Percentiles rank a stretch among this genome's conserved stretches.
phyloP scores from a whole-genome alignment of 306 rosid species.

The Sicyos baderoa region DNA sequence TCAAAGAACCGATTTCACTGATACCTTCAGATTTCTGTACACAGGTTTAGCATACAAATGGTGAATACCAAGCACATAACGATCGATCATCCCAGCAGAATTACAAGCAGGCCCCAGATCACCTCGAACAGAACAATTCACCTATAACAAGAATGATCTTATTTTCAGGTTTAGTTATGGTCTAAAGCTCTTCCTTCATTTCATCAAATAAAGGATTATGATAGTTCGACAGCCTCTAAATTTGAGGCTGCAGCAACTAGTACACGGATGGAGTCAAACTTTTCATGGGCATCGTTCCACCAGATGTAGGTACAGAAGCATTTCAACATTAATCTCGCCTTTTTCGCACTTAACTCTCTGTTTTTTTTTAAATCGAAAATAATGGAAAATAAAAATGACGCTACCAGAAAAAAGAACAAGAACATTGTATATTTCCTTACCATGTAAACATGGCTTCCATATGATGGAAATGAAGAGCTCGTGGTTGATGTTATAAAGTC shows the following conservation, averaged over 20 bases:
- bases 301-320: not conserved
- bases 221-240: not conserved
- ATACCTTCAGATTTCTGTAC: constrained; percentile 77
- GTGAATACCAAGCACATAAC: constrained; percentile 57
- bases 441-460: constrained; percentile 36
- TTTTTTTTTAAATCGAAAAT: not conserved
- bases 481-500: constrained; percentile 39
- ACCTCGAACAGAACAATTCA: constrained; percentile 78
- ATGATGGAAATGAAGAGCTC: constrained; percentile 34
- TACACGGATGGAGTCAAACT: not conserved
- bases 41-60: constrained; percentile 75
- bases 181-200: constrained; percentile 1
- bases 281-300: not conserved
- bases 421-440: constrained; percentile 32
- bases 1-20: constrained; percentile 21
- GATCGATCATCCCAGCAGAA: constrained; percentile 89
- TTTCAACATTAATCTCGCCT: not conserved
- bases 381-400: not conserved
- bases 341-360: not conserved
- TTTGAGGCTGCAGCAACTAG: not conserved
- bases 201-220: not conserved
- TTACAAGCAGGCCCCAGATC: constrained; percentile 87
- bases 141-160: constrained; percentile 42
- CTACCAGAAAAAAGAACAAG: constrained; percentile 9
- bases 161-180: not conserved